Evolutionary conservation across 2,329 filamentous ascomycete species (phyloP).

Genomic region (Sphaerulina populicola): DNA sequence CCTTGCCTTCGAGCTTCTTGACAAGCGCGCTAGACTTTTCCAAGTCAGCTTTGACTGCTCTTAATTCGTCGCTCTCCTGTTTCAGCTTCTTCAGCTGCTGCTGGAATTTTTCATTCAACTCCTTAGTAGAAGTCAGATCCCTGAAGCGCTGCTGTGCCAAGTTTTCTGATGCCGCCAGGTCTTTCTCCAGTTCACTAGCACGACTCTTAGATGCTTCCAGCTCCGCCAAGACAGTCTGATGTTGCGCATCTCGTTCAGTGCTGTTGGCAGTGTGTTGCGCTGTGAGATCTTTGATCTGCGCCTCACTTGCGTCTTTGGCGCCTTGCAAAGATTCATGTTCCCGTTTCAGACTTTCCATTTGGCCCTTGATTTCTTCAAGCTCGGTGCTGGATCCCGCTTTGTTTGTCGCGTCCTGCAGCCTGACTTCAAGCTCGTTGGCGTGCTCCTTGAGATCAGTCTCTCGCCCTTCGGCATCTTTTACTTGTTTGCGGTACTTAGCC

Average conservation of each 20-base stretch:
- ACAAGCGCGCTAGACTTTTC: conserved; percentile 55
- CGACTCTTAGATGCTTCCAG: conserved; percentile 65
- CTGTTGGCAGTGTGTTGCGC: conserved; percentile 40
- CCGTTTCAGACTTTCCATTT: conserved; percentile 45
- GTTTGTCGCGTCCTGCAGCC: conserved; percentile 47
- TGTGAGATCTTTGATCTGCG: conserved; percentile 55
- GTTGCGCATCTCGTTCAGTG: conserved; percentile 45
- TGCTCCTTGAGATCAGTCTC: conserved; percentile 20
- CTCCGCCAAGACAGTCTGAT: conserved; percentile 52
- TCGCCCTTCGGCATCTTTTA: conserved; percentile 26
- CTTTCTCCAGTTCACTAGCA: conserved; percentile 63
- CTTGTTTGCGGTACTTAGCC: conserved; percentile 16
- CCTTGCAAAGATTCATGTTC: conserved; percentile 52
- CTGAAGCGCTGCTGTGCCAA: conserved; percentile 81
- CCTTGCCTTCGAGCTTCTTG: conserved; percentile 67
- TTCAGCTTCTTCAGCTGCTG: conserved; percentile 74
- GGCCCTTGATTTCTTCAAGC: conserved; percentile 41
- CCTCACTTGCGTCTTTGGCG: conserved; percentile 60
- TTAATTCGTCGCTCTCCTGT: conserved; percentile 66
- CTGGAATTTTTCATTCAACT: conserved; percentile 74
- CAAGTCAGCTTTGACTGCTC: conserved; percentile 67
- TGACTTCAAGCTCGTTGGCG: conserved; percentile 49
- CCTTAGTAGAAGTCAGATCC: conserved; percentile 71
- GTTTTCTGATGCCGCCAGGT: conserved; percentile 77
- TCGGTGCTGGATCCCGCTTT: conserved; percentile 45